A percentile compares a stretch with the other conserved stretches of the same genome.
Conservation (phyloP, 1,139 yeast genomes). For the Saccharomycopsis hybrid region DNA sequence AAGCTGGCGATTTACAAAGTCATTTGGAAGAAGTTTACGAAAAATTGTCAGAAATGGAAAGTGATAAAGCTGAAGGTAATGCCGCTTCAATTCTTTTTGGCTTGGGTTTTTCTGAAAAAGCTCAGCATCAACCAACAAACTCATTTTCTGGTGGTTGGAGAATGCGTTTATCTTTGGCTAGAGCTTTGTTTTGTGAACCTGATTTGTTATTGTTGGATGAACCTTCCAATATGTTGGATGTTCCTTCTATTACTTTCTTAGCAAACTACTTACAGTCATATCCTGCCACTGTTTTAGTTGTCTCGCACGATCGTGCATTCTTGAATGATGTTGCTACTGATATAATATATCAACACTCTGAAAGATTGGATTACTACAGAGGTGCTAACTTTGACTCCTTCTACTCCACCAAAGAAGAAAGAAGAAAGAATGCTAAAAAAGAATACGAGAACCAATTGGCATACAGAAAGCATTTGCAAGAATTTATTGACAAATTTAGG, state of each 20-base stretch:
- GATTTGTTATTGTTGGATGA: slow-evolving; percentile 90
- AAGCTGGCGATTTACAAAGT: slow-evolving; percentile 75
- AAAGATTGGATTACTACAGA: slow-evolving; percentile 90
- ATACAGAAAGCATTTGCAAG: slow-evolving; percentile 85
- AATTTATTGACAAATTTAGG: slow-evolving; percentile 90
- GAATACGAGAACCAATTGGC: slow-evolving; percentile 98
- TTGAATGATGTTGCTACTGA: slow-evolving; percentile 97
- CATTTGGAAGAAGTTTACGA: slow-evolving; percentile 75
- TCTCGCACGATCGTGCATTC: slow-evolving; percentile 96
- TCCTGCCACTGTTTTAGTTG: slow-evolving; percentile 88
- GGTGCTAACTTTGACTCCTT: slow-evolving; percentile 91
- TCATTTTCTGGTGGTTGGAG: slow-evolving; percentile 99
- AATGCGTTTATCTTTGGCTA: slow-evolving; percentile 96
- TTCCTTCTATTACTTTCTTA: slow-evolving; percentile 91
- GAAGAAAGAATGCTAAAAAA: slow-evolving; percentile 85
- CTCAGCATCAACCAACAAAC: slow-evolving; percentile 78
- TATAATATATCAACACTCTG: slow-evolving; percentile 95
- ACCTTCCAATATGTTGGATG: slow-evolving; percentile 99
- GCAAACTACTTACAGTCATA: slow-evolving; percentile 85
- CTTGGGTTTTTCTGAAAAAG: slow-evolving; percentile 84
- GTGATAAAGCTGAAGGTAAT: slow-evolving; percentile 95
- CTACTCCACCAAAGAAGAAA: slow-evolving; percentile 90
- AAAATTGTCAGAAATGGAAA: slow-evolving; percentile 85
- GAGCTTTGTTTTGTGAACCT: slow-evolving; percentile 96
- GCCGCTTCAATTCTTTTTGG: slow-evolving; percentile 95